phyloP scores from a whole-genome alignment of 176 grass and related monocot genomes.

The Avena sativa region DNA sequence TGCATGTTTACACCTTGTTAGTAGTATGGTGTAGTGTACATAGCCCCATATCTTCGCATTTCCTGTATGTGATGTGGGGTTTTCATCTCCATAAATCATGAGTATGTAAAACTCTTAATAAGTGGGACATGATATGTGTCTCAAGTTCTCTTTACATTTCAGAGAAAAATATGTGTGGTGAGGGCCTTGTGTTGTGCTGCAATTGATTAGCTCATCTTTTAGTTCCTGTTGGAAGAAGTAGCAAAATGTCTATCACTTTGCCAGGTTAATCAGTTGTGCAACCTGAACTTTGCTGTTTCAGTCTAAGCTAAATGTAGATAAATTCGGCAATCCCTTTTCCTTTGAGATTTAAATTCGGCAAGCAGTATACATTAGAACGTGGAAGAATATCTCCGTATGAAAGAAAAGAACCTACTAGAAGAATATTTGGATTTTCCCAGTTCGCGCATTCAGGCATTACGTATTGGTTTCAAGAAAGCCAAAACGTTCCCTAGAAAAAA shows the following conservation, averaged over 20 bases:
- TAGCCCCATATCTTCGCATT: neutral
- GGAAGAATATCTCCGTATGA: too few species aligned
- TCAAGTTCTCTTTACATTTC: neutral
- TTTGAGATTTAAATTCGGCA: too few species aligned
- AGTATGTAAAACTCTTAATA: neutral
- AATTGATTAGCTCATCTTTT: neutral
- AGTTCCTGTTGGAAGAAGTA: neutral
- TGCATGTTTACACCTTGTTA: conserved; percentile 2
- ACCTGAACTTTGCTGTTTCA: neutral
- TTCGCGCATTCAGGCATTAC: too few species aligned
- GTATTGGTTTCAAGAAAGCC: too few species aligned
- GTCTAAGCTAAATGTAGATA: neutral
- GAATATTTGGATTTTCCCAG: too few species aligned
- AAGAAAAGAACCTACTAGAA: too few species aligned
- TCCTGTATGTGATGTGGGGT: neutral
- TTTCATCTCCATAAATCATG: neutral
- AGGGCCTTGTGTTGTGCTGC: neutral
- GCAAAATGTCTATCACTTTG: neutral
- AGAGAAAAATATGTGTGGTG: neutral
- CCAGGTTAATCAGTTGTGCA: neutral
- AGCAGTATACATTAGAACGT: too few species aligned
- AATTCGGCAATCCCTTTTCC: neutral
- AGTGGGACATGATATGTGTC: neutral
- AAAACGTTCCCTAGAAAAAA: too few species aligned
- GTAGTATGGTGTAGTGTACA: neutral